Percentiles rank a stretch among this genome's conserved stretches.
Evolutionary conservation across 2,329 filamentous ascomycete genomes (phyloP).

Genomic region (Stagonosporopsis tanaceti): DNA sequence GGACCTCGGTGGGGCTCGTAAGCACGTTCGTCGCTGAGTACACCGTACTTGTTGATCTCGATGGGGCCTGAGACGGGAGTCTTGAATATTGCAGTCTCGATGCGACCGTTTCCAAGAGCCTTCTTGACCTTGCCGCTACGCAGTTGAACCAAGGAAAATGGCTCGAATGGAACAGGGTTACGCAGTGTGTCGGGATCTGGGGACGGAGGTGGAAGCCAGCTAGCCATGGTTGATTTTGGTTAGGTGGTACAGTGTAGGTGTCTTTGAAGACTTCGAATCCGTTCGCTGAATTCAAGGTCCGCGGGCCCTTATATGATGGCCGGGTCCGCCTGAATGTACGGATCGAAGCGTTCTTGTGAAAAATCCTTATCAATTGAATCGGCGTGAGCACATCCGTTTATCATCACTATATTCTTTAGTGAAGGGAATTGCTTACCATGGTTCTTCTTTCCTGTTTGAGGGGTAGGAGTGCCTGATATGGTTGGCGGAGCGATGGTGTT

Average conservation of each 20-base stretch:
- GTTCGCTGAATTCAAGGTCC: background rate
- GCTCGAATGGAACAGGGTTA: constrained; percentile 35
- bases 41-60: constrained; percentile 58
- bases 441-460: background rate
- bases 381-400: constrained; percentile 13
- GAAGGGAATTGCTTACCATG: constrained; percentile 12
- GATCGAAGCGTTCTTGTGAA: background rate
- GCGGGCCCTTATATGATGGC: background rate
- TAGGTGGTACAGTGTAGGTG: background rate
- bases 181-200: constrained; percentile 31
- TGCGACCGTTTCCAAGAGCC: constrained; percentile 60
- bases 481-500: background rate
- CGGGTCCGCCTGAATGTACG: constrained; percentile 7
- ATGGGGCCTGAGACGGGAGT: constrained; percentile 54
- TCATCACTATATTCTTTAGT: background rate
- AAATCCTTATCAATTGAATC: background rate
- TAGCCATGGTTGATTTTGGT: constrained; percentile 22
- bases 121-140: constrained; percentile 65
- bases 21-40: constrained; percentile 69
- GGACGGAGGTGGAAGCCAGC: constrained; percentile 32
- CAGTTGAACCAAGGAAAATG: constrained; percentile 64
- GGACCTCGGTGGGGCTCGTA: constrained; percentile 67
- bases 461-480: background rate
- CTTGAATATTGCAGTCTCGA: constrained; percentile 66
- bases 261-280: background rate